Conservation (phyloP, 768 basidiomycete species). For the Krasilnikovozyma curviuscula region DNA sequence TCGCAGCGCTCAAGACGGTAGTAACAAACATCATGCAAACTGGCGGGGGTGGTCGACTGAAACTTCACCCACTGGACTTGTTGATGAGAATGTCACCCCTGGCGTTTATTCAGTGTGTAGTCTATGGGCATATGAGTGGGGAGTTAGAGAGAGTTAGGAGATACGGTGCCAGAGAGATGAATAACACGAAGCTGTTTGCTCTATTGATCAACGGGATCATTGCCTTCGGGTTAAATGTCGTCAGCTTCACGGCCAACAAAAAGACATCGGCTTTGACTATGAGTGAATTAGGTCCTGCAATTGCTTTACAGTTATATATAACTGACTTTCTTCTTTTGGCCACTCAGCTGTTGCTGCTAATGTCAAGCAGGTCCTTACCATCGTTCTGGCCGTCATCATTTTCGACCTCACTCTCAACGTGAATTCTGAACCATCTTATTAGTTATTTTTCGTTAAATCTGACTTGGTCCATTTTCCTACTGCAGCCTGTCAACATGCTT, state of each 20-base stretch:
- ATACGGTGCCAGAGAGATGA: constrained; percentile 34
- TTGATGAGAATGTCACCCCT: constrained; percentile 78
- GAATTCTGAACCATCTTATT: not conserved
- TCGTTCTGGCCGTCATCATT: constrained; percentile 59
- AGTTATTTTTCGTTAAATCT: not conserved
- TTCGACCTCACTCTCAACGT: constrained; percentile 63
- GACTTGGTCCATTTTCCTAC: not conserved
- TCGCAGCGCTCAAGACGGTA: constrained; percentile 86
- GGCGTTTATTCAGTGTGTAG: constrained; percentile 68
- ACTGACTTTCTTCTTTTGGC: not conserved
- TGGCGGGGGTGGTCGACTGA: constrained; percentile 25
- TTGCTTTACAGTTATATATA: no score
- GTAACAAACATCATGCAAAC: constrained; percentile 53
- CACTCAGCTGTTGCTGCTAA: constrained; percentile 37
- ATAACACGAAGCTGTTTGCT: constrained; percentile 33
- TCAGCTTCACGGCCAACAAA: constrained; percentile 89
- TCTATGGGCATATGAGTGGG: constrained; percentile 57
- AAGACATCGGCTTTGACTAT: constrained; percentile 73
- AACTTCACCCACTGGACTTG: constrained; percentile 61
- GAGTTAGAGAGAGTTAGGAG: constrained; percentile 48
- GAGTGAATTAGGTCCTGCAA: constrained; percentile 40
- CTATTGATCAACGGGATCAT: constrained; percentile 61
- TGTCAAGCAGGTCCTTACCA: constrained; percentile 82
- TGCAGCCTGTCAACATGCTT: constrained; percentile 42
- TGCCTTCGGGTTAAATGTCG: constrained; percentile 82